Evolutionary conservation across 805 yeast species (phyloP).

Genomic region (Grigorovia humatica): DNA sequence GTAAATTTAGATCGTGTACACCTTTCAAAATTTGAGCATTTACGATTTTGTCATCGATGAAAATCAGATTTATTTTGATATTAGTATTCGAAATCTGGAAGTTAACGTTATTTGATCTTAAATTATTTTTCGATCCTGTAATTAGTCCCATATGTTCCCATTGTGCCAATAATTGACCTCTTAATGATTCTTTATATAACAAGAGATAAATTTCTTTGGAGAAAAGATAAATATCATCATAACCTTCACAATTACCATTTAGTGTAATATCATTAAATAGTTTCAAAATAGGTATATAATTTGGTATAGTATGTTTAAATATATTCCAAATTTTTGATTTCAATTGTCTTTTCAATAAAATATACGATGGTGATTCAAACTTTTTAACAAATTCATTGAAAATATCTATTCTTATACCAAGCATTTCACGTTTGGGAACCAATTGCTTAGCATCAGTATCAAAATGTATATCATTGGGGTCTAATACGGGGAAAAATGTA

Average conservation of each 20-base stretch:
- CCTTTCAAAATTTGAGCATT: constrained; percentile 11
- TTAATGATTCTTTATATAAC: constrained; percentile 8
- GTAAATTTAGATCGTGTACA: constrained; percentile 3
- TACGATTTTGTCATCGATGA: constrained; percentile 11
- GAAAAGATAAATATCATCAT: constrained; percentile 19
- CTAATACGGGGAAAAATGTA: constrained; percentile 31
- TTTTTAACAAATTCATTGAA: constrained; percentile 19
- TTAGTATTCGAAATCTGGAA: constrained; percentile 4
- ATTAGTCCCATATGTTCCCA: constrained; percentile 10
- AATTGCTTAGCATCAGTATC: constrained; percentile 8
- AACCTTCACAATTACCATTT: constrained; percentile 6
- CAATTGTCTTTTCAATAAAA: constrained; percentile 23
- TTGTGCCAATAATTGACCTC: constrained; percentile 9
- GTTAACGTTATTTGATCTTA: constrained; percentile 11
- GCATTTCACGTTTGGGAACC: constrained; percentile 14
- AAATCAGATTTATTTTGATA: constrained; percentile 9
- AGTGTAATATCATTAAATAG: constrained; percentile 10
- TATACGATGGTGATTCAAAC: constrained; percentile 30
- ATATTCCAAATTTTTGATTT: constrained; percentile 26
- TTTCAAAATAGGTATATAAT: constrained; percentile 14
- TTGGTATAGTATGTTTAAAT: constrained; percentile 32
- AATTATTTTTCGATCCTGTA: constrained; percentile 13
- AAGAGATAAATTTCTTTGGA: constrained; percentile 19
- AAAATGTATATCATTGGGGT: constrained; percentile 23
- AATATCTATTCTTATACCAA: constrained; percentile 33